Evolutionary conservation across 805 yeast species (phyloP).

Genomic region (Metschnikowia kofuensis): DNA sequence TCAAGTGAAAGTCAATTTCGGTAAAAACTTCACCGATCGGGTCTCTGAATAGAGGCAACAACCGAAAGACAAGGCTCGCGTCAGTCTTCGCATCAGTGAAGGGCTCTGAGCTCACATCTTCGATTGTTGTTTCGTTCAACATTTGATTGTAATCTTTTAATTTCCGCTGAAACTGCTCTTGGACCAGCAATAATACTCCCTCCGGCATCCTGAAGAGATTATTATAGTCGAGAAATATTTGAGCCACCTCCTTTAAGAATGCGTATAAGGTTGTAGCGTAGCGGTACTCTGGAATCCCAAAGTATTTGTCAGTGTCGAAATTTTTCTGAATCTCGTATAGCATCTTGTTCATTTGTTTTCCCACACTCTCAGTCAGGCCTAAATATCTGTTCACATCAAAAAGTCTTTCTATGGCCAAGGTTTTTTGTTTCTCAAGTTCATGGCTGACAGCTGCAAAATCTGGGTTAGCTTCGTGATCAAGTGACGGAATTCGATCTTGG

Average conservation of each 20-base stretch:
- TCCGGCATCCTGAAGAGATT: constrained; percentile 7
- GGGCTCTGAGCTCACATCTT: background rate
- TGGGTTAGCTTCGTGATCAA: background rate
- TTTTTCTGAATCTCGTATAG: background rate
- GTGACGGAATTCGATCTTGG: background rate
- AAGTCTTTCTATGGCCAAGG: background rate
- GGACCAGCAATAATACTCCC: constrained; percentile 1
- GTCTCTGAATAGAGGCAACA: constrained; percentile 8
- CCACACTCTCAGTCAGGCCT: constrained; percentile 3
- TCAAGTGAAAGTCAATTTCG: background rate
- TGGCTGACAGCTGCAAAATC: background rate
- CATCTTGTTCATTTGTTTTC: constrained; percentile 2
- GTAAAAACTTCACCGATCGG: constrained; percentile 4
- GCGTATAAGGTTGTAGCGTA: background rate
- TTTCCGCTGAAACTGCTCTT: constrained; percentile 3
- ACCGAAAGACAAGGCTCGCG: background rate
- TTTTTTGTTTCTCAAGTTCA: constrained; percentile 1
- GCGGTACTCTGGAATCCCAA: constrained; percentile 1
- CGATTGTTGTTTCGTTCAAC: background rate
- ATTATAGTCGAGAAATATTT: constrained; percentile 5
- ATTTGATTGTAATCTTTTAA: background rate
- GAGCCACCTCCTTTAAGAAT: constrained; percentile 3
- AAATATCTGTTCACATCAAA: constrained; percentile 4
- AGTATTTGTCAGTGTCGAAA: background rate
- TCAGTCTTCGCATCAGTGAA: background rate